Percentiles rank a stretch among this genome's conserved stretches.
Evolutionary conservation across 352 stramenopile genomes (phyloP).

Genomic region (Pilasporangium apinafurcum): DNA sequence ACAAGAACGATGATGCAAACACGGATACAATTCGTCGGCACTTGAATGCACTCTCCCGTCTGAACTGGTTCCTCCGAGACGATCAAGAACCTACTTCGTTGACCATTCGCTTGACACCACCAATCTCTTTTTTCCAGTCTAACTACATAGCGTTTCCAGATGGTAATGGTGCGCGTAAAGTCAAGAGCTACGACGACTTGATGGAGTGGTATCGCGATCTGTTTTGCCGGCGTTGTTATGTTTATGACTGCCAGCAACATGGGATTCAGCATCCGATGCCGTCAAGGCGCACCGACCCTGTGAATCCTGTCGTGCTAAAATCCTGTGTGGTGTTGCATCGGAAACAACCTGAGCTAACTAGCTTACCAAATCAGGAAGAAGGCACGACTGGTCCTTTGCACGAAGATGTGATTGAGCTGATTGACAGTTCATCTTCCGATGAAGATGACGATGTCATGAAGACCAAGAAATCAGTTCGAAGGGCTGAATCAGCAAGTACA

Average conservation of each 20-base stretch:
- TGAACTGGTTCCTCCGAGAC: conserved; percentile 28
- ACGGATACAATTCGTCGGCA: conserved; percentile 1
- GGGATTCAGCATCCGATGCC: conserved; percentile 66
- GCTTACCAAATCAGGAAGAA: not conserved
- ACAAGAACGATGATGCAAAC: not conserved
- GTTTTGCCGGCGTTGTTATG: conserved; percentile 88
- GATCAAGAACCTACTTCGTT: conserved; percentile 9
- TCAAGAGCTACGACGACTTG: conserved; percentile 36
- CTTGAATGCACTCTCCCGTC: conserved; percentile 2
- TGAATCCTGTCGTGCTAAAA: conserved; percentile 44
- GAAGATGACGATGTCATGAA: conserved; percentile 4
- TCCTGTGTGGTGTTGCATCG: conserved; percentile 16
- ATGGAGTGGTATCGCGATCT: conserved; percentile 81
- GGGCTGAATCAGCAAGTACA: conserved; percentile 9
- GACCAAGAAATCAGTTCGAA: conserved; percentile 12
- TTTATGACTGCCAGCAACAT: conserved; percentile 89
- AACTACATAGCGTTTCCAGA: conserved; percentile 31
- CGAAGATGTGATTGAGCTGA: conserved; percentile 13
- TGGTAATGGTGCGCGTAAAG: conserved; percentile 26
- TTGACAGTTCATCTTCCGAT: conserved; percentile 11
- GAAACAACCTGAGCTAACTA: conserved; percentile 4
- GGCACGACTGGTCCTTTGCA: too few relatives aligned
- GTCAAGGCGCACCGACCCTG: conserved; percentile 32
- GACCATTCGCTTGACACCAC: conserved; percentile 23
- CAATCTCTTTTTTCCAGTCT: conserved; percentile 46